Evolutionary conservation across 768 basidiomycete species (phyloP).

Genomic region (Boletus rubropictus): DNA sequence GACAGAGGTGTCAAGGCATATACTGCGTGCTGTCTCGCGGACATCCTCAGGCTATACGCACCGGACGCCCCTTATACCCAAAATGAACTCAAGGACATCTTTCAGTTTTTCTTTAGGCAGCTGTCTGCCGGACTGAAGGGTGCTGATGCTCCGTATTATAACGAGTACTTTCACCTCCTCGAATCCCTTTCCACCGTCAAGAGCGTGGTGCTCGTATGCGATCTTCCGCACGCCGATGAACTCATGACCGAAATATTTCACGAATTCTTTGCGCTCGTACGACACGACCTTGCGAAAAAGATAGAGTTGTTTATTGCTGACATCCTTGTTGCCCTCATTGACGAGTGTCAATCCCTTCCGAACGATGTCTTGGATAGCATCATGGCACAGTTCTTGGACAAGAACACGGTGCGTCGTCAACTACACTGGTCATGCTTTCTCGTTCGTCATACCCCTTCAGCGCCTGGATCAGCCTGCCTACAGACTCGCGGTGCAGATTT

Average conservation of each 20-base stretch:
- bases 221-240: slow-evolving; percentile 82
- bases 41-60: slow-evolving; percentile 88
- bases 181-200: slow-evolving; percentile 93
- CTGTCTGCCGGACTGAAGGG: slow-evolving; percentile 70
- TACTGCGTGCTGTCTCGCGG: slow-evolving; percentile 89
- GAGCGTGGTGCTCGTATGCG: slow-evolving; percentile 89
- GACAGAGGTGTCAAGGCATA: slow-evolving; percentile 95
- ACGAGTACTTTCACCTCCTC: slow-evolving; percentile 91
- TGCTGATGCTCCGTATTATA: slow-evolving; percentile 77
- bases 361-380: slow-evolving; percentile 72
- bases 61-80: slow-evolving; percentile 96
- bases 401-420: slow-evolving; percentile 53
- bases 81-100: slow-evolving; percentile 87
- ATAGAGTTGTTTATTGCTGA: slow-evolving; percentile 84
- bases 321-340: slow-evolving; percentile 83
- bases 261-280: slow-evolving; percentile 74
- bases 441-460: slow-evolving; percentile 30
- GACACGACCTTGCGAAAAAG: slow-evolving; percentile 71
- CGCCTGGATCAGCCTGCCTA: slow-evolving; percentile 69
- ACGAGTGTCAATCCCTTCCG: slow-evolving; percentile 78
- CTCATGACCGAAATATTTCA: slow-evolving; percentile 80
- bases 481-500: slow-evolving; percentile 80
- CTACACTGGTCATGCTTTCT: not conserved
- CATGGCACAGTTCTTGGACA: slow-evolving; percentile 81
- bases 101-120: slow-evolving; percentile 92